Evolutionary conservation across 257 asterid species (phyloP), one percentile per base, ranked within the genome.

Genomic region (Fraxinus cuspidata): DNA sequence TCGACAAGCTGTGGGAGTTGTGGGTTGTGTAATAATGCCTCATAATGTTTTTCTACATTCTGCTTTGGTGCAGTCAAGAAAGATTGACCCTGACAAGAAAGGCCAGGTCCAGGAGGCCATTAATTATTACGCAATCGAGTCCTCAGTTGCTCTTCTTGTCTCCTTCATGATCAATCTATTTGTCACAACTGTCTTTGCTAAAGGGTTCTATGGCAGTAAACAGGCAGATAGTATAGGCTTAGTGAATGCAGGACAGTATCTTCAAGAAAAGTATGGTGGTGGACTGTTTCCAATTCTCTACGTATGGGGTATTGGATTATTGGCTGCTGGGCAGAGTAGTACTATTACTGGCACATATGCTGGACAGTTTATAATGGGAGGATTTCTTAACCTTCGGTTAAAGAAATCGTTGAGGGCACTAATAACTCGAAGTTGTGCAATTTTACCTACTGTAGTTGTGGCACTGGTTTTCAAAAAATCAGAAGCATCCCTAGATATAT

Each of bases 311-410:
- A 79, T 96, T 11, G 99, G 99, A 25, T 88, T 96, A 82, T 86
- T 96, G 86, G 99, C 99, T 37, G 99, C 99, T 7, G 99, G 99
- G 47, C 96, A 92, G 78, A 96, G 99, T 77, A 96, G 99, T 81
- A 96, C 99, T 6, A 92, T 96, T 65, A 96, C 98, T 0, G 99
- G 99, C 21, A 96, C 99, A 6, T 93, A 96, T 79, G 99, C 98
- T 42, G 99, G 99, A 35, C 99, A 96, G 83, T 96, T 96, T 84
- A 92, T 96, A 76, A 96, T 96, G 98, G 99, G 99, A 27, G 99
- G 99, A 72, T 96, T 96, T 87, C 92, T 96, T 25, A 89, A 96
- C 81, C 94, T 96, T 64, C 92, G 93, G 38, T 75, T 93, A 74
- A 96, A 90, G 90, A 96, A 96, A 87, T 96, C 97, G 73, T 75